Evolutionary conservation across 805 yeast species (phyloP).

Genomic region (Tetrapisispora pingtungensis): DNA sequence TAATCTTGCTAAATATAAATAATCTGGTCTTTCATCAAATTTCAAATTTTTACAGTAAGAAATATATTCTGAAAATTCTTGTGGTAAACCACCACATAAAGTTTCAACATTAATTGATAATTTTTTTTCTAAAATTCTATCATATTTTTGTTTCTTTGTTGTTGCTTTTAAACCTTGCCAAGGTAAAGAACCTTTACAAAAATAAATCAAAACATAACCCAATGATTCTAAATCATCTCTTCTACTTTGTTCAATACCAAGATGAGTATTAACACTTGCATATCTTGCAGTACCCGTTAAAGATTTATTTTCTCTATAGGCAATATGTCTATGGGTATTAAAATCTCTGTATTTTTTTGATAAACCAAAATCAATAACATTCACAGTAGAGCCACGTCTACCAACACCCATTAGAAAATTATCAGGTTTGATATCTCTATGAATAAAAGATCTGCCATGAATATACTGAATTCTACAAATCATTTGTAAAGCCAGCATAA

Average conservation of each 20-base stretch:
- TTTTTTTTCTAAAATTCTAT: slow-evolving; percentile 92
- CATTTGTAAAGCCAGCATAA: slow-evolving; percentile 88
- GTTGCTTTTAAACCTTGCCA: slow-evolving; percentile 99
- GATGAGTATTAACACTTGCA: slow-evolving; percentile 90
- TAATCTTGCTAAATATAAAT: slow-evolving; percentile 76
- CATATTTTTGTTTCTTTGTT: slow-evolving; percentile 96
- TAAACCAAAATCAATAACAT: slow-evolving; percentile 88
- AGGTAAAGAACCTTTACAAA: slow-evolving; percentile 91
- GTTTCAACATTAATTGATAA: slow-evolving; percentile 83
- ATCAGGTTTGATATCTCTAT: slow-evolving; percentile 80
- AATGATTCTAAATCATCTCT: slow-evolving; percentile 93
- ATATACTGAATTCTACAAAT: slow-evolving; percentile 90
- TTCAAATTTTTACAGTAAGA: slow-evolving; percentile 84
- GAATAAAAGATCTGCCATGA: slow-evolving; percentile 88
- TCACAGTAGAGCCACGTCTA: slow-evolving; percentile 89
- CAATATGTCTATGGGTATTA: slow-evolving; percentile 88
- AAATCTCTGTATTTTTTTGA: slow-evolving; percentile 94
- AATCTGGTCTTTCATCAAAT: slow-evolving; percentile 96
- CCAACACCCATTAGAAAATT: slow-evolving; percentile 84
- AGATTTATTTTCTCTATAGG: slow-evolving; percentile 92
- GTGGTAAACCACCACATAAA: slow-evolving; percentile 88
- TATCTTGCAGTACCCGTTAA: slow-evolving; percentile 98
- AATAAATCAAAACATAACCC: slow-evolving; percentile 90
- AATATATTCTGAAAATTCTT: slow-evolving; percentile 82
- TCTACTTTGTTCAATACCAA: slow-evolving; percentile 94